A percentile compares a stretch with the other conserved stretches of the same genome.
phyloP scores from a whole-genome alignment of 2,329 filamentous ascomycete species.

The Eutypa lata region DNA sequence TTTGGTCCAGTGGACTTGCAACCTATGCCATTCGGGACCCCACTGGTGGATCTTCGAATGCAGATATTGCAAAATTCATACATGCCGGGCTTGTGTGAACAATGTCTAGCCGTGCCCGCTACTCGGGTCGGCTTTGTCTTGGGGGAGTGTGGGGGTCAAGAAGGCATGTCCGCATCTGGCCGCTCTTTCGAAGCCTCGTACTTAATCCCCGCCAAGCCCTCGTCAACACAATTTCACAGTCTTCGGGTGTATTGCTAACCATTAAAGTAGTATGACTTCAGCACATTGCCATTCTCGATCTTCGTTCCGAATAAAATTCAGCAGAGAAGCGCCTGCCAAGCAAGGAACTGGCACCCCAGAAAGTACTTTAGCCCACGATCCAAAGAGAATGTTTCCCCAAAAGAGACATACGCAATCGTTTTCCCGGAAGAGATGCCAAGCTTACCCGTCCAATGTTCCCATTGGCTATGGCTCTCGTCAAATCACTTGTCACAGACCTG shows the following conservation, averaged over 20 bases:
- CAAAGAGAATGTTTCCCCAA: background rate
- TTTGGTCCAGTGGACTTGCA: slow-evolving; percentile 64
- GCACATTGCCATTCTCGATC: background rate
- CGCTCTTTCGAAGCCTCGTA: background rate
- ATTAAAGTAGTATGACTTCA: background rate
- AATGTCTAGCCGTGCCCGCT: slow-evolving; percentile 28
- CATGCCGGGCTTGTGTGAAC: slow-evolving; percentile 57
- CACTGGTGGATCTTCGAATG: slow-evolving; percentile 70
- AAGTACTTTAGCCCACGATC: background rate
- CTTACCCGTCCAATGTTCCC: background rate
- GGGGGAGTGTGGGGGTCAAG: background rate
- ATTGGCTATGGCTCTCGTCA: background rate
- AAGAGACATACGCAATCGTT: background rate
- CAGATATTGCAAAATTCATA: slow-evolving; percentile 64
- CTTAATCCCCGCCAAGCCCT: background rate
- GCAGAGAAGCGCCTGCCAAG: background rate
- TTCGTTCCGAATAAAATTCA: background rate
- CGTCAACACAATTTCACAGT: background rate
- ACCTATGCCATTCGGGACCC: slow-evolving; percentile 61
- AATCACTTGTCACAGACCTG: background rate
- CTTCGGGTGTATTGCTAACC: background rate
- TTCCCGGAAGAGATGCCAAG: background rate
- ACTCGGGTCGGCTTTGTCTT: slow-evolving; percentile 9
- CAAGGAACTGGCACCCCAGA: background rate
- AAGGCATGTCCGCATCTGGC: background rate